Evolutionary conservation across 73 alveolate genomes (phyloP), one percentile per base, ranked within the genome.

Genomic region (Paramecium biaurelia): DNA sequence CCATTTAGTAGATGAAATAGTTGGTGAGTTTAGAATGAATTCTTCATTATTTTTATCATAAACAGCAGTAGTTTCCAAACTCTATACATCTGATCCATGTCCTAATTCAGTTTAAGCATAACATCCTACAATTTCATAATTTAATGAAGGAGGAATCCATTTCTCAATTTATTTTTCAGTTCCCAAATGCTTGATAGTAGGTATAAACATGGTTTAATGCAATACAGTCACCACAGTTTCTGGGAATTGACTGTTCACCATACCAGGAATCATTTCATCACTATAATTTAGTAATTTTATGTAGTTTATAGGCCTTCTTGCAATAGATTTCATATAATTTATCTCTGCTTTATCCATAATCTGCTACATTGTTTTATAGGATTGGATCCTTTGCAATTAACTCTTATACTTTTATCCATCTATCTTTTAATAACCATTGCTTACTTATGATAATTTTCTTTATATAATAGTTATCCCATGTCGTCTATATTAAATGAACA

Each of bases 81-180:
- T 87, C 88, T 89, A 86, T 14, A 96, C 98, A 92, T 96, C 95
- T 24, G 98, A 95, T 5, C 99, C 99, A 85, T 95, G 98, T 2
- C 99, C 99, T n/a, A 96, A 45, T 86, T 96, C 99, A 38, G 99
- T 96, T 85, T 95, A 76, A 11, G 95, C 97, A 92, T 95, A 96
- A 24, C 97, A 95, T 20, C 99, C 99, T 37, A 93, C 82, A 11
- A 95, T 95, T 85, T 92, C 88, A 23, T 93, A 92, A 21, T 86
- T 57, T 35, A 42, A 70, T 1, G 94, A 57, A 24, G 82, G 84
- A 57, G 96, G 96, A 20, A 96, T 79, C 92, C 94, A 93, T 30
- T 95, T 68, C 38, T 72, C 92, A 12, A 70, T 88, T 90, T 96
- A 92, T 24, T 95, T 95, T 38, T 95, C 97, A 38, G 95, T 89